Evolutionary conservation across 2,329 filamentous ascomycete species (phyloP).

Genomic region (Colletotrichum scovillei): DNA sequence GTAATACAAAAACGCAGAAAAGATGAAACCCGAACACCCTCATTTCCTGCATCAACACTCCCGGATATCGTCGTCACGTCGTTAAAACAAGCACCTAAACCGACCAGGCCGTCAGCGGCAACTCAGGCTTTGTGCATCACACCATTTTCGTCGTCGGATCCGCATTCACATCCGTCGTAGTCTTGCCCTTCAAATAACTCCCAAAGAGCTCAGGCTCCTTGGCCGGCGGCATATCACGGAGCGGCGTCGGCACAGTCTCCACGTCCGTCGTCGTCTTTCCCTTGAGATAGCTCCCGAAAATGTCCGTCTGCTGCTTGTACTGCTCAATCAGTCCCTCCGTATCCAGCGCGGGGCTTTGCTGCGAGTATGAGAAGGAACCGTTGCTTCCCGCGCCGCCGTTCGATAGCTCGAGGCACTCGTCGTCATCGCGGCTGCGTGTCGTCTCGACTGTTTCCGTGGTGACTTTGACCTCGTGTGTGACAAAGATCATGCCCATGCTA

Average conservation of each 20-base stretch:
- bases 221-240: too few species aligned
- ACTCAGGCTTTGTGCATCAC: not conserved
- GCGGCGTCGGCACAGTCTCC: not conserved
- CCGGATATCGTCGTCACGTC: not conserved
- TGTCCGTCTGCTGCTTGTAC: not conserved
- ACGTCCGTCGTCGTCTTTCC: not conserved
- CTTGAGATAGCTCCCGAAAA: not conserved
- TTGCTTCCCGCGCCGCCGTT: not conserved
- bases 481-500: conserved; percentile 46
- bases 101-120: not conserved
- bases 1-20: not conserved
- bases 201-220: conserved; percentile 8
- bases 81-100: not conserved
- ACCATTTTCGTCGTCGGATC: not conserved
- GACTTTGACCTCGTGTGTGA: conserved; percentile 47
- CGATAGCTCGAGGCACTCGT: conserved; percentile 14
- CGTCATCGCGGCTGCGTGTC: conserved; percentile 1
- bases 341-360: conserved; percentile 3
- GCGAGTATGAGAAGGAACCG: not conserved
- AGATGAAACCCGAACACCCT: not conserved
- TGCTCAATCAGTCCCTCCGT: not conserved
- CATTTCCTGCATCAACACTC: not conserved
- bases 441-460: conserved; percentile 12
- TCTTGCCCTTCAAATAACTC: conserved; percentile 19
- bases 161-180: conserved; percentile 2